Base-by-base conservation (phyloP, 257 asterid genomes). In the Solanum etuberosum region DNA sequence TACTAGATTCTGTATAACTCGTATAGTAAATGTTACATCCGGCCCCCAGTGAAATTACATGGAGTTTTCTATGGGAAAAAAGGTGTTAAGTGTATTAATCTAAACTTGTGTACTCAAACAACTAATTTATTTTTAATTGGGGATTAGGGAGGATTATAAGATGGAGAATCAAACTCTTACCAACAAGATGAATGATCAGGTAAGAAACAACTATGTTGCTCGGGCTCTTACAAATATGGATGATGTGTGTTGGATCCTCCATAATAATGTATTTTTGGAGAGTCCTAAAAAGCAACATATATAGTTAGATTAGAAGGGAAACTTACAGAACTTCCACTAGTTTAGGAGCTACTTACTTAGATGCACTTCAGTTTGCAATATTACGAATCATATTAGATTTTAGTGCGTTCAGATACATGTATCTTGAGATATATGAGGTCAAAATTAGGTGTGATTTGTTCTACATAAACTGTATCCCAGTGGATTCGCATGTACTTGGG, bases 281-380 rank as follows among this genome's bases (percentile, higher is more conserved):
- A 31, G 9, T 31, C 38, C 13, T 31, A 31, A 70, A 70, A 70
- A 31, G 76, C 3, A 70, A 15, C n/a, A 15, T 14, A 23, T 37
- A 37, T 37, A n/a, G n/a, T n/a, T n/a, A n/a, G 40, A 12, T 59
- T 59, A 3, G 11, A 38, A 38, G 42, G 42, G 11, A 38, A 38
- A 38, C 10, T 38, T 38, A 38, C 3, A 2, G 0, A 38, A 38
- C 0, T 38, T 8, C 0, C 42, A 7, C 11, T 7, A 38, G 11
- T 38, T 38, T 38, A 38, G 42, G 42, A 38, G 42, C 10, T 38
- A 38, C 3, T 38, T 7, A 38, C 11, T 38, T 38, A 38, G 10
- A 38, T 38, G 3, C 42, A 8, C 3, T 38, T 0, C 7, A 38
- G 3, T 38, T 38, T 38, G 42, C 11, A 38, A 38, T 38, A 38